Conservation (phyloP, 495 filamentous ascomycete genomes). For the Collariella sp. region DNA sequence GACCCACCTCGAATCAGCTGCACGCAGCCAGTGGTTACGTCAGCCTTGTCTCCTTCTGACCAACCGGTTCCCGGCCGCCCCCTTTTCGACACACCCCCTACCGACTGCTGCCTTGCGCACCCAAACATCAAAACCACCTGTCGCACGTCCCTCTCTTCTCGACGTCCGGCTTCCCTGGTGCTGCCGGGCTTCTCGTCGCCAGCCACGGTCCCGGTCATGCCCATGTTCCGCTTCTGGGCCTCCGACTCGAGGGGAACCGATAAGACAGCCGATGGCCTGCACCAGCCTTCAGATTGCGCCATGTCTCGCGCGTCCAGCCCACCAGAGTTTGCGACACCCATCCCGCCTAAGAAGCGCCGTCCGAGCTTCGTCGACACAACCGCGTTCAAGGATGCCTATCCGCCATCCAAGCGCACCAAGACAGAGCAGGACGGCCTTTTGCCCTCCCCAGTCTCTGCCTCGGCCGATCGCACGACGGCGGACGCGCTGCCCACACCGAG, state of each 20-base stretch:
- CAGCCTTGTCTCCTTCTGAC: slow-evolving; percentile 25
- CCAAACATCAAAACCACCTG: slow-evolving; percentile 4
- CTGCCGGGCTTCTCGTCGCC: slow-evolving; percentile 4
- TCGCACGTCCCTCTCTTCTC: slow-evolving; percentile 2
- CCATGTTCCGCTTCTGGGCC: slow-evolving; percentile 46
- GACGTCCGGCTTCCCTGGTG: slow-evolving; percentile 17
- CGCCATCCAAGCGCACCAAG: slow-evolving; percentile 30
- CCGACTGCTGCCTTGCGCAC: slow-evolving; percentile 22
- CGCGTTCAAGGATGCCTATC: not conserved
- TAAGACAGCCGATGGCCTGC: slow-evolving; percentile 23
- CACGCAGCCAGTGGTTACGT: slow-evolving; percentile 27
- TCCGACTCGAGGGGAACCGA: slow-evolving; percentile 42
- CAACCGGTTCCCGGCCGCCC: slow-evolving; percentile 20
- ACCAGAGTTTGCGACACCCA: slow-evolving; percentile 8
- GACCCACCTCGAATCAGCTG: slow-evolving; percentile 22
- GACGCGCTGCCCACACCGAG: slow-evolving; percentile 15
- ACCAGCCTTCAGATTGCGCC: slow-evolving; percentile 11
- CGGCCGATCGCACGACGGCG: slow-evolving; percentile 15
- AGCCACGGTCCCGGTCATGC: slow-evolving; percentile 8
- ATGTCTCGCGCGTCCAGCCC: slow-evolving; percentile 6
- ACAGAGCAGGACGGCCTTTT: slow-evolving; percentile 27
- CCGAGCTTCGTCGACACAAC: slow-evolving; percentile 25
- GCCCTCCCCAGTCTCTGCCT: slow-evolving; percentile 26
- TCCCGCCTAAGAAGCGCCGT: slow-evolving; percentile 29
- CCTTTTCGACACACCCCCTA: slow-evolving; percentile 3